Conservation (phyloP, 2,329 filamentous ascomycete genomes). For the Annulohypoxylon truncatum region DNA sequence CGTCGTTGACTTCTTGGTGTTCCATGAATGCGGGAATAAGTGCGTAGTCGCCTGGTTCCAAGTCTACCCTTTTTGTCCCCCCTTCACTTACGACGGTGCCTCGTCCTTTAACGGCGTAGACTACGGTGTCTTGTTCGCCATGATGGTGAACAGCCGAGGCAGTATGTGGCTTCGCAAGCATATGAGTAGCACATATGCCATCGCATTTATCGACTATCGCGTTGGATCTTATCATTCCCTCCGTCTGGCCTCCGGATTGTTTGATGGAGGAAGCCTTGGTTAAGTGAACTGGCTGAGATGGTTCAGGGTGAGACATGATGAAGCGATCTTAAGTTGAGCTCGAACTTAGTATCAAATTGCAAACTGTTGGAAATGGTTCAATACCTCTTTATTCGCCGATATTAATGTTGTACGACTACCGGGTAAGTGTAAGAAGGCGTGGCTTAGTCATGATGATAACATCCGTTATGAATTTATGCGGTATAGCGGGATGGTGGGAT, state of each 20-base stretch:
- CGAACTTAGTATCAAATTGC: background rate
- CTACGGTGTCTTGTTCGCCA: constrained; percentile 64
- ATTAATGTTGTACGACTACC: constrained; percentile 4
- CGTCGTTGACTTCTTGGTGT: constrained; percentile 67
- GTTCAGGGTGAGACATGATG: constrained; percentile 43
- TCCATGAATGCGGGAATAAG: constrained; percentile 65
- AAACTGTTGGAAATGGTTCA: background rate
- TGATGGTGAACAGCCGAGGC: constrained; percentile 65
- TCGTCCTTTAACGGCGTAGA: constrained; percentile 61
- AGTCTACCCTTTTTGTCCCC: constrained; percentile 58
- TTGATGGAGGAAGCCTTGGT: constrained; percentile 51
- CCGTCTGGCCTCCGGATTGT: constrained; percentile 60
- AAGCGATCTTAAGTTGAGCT: background rate
- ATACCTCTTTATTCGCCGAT: background rate
- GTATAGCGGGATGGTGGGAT: constrained; percentile 11
- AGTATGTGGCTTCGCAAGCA: constrained; percentile 60
- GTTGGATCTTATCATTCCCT: constrained; percentile 61
- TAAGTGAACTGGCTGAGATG: constrained; percentile 51
- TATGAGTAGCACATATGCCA: constrained; percentile 60
- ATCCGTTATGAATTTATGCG: constrained; percentile 7
- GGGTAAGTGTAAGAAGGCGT: constrained; percentile 17
- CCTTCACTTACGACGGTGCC: constrained; percentile 63
- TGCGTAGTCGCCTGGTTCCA: constrained; percentile 64
- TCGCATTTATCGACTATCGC: constrained; percentile 61
- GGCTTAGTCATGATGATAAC: constrained; percentile 38